phyloP scores from a whole-genome alignment of 2,329 filamentous ascomycete species.

The Claviceps quebecensis region DNA sequence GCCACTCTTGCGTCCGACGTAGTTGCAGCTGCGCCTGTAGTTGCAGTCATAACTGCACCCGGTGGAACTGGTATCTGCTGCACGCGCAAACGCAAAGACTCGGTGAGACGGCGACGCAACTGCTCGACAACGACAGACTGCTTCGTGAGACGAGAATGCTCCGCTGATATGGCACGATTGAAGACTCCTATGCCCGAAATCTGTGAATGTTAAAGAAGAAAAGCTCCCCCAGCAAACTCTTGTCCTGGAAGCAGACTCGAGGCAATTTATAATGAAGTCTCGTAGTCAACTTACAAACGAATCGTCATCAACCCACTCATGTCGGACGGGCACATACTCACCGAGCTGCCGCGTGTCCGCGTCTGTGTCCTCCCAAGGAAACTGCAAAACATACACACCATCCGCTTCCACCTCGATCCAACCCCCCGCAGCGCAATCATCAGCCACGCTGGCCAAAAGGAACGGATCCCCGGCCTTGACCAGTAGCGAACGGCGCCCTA shows the following conservation, averaged over 20 bases:
- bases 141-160: constrained; percentile 10
- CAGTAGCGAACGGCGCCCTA: constrained; percentile 76
- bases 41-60: constrained; percentile 6
- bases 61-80: constrained; percentile 49
- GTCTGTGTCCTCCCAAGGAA: constrained; percentile 19
- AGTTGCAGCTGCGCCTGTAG: neutral
- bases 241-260: neutral
- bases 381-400: constrained; percentile 58
- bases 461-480: constrained; percentile 36
- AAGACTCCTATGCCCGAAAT: constrained; percentile 40
- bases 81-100: constrained; percentile 51
- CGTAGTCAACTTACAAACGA: constrained; percentile 29
- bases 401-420: constrained; percentile 79
- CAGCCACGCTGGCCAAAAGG: constrained; percentile 58
- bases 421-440: constrained; percentile 23
- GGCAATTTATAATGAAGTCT: too few species aligned
- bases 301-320: constrained; percentile 20
- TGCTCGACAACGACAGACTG: constrained; percentile 35
- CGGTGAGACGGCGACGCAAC: constrained; percentile 39
- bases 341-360: neutral
- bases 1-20: constrained; percentile 44
- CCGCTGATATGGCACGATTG: constrained; percentile 30
- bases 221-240: constrained; percentile 25
- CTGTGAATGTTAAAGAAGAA: constrained; percentile 17
- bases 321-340: constrained; percentile 9